Base-by-base conservation (phyloP, 768 basidiomycete species). In the Mycena venus region DNA sequence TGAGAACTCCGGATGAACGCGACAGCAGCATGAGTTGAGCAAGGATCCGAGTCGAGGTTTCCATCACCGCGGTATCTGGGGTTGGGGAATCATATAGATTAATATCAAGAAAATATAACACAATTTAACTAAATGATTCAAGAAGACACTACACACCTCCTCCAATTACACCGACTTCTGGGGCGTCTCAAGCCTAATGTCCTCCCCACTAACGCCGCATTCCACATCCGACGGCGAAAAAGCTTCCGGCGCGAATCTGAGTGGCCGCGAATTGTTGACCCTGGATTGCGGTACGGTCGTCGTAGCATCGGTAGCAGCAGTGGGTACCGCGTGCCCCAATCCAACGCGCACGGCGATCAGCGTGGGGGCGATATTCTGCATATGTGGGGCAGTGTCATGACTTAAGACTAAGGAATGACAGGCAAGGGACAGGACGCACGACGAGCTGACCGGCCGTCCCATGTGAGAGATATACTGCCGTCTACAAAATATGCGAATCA, bases 311-410 rank as follows among this genome's bases (percentile, higher is more conserved):
- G 4, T 34, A 12, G 68, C n/a, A 2, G 58, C 32, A 14, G 70
- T 64, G 15, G 63, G 55, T 2, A 21, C 25, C 4, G 44, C 31
- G 34, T 73, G 66, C 17, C 72, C 72, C 49, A 73, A 21, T 19
- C 66, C 72, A 3, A 73, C 66, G 60, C 72, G 72, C 59, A 73
- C 72, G n/a, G 68, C 36, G 60, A 73, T 73, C 17, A 73, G 32
- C 17, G 60, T 73, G 4, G 72, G 72, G 3, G 38, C 72, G 49
- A 73, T 68, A 38, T 73, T 73, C 72, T 73, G 60, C 36, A 12
- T 31, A 17, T 3, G 10, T 32, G 53, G 27, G n/a, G n/a, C n/a
- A n/a, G n/a, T n/a, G 15, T 29, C 7, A n/a, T 56, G 4, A 19
- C 12, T 14, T 32, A 6, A 56, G 32, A 3, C 29, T 32, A 6